Percentiles rank a stretch among this genome's conserved stretches.
Evolutionary conservation across 2,329 filamentous ascomycete species (phyloP).

Genomic region (Trichoderma brevicompactum): DNA sequence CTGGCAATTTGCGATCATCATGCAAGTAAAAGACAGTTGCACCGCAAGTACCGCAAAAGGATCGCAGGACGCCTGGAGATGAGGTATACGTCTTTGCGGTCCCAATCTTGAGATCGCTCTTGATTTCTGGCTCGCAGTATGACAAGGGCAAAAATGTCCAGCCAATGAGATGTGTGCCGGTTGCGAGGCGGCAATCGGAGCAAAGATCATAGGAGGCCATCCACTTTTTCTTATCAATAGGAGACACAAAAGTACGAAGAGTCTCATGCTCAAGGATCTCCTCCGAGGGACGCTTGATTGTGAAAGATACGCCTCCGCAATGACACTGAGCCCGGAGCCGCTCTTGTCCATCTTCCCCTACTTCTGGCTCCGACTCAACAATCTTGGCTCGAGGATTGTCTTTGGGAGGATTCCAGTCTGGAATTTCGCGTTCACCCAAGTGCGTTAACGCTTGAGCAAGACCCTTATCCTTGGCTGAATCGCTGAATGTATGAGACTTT

Average conservation of each 20-base stretch:
- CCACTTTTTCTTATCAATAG: conserved; percentile 49
- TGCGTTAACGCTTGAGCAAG: conserved; percentile 44
- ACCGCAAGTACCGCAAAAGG: conserved; percentile 53
- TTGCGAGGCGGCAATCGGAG: conserved; percentile 50
- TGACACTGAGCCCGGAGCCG: conserved; percentile 50
- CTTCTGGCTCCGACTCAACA: conserved; percentile 38
- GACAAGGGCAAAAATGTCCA: conserved; percentile 50
- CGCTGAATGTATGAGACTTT: conserved; percentile 43
- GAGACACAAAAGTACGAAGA: conserved; percentile 43
- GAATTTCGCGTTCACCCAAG: conserved; percentile 40
- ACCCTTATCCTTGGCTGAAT: conserved; percentile 45
- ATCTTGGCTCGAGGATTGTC: conserved; percentile 37
- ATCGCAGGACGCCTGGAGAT: conserved; percentile 45
- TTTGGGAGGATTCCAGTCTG: conserved; percentile 44
- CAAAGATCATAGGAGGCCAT: conserved; percentile 48
- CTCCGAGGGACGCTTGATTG: conserved; percentile 46
- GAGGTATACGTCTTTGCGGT: conserved; percentile 50
- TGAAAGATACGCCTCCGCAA: conserved; percentile 54
- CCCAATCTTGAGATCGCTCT: conserved; percentile 46
- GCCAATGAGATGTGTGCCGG: conserved; percentile 47
- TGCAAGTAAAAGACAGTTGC: conserved; percentile 48
- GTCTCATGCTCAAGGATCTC: conserved; percentile 39
- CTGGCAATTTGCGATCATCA: conserved; percentile 37
- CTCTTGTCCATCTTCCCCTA: conserved; percentile 44
- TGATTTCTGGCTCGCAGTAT: conserved; percentile 44